Evolutionary conservation across 1,284 basidiomycete species (phyloP).

Genomic region (Tetrapyrgos nigripes): DNA sequence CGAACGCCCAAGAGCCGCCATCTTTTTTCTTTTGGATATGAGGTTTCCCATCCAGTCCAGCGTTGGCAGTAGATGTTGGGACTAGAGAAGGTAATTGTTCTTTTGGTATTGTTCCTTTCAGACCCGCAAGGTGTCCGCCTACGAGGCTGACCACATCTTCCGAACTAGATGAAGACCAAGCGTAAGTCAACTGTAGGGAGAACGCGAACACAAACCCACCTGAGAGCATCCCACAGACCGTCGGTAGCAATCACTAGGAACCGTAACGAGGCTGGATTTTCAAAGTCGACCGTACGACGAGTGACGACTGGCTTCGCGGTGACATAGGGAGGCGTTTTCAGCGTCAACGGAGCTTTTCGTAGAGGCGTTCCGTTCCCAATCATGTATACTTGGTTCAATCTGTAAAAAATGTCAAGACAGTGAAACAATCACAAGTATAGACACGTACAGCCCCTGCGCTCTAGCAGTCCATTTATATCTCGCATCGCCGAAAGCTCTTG

Average conservation of each 20-base stretch:
- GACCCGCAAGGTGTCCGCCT: conserved; percentile 80
- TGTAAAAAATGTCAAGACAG: conserved; percentile 30
- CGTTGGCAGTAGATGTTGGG: conserved; percentile 57
- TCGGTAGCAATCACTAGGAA: conserved; percentile 93
- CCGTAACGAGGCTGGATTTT: conserved; percentile 44
- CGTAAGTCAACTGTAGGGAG: not conserved
- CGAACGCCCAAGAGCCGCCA: conserved; percentile 78
- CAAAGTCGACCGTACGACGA: conserved; percentile 69
- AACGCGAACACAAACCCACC: conserved; percentile 29
- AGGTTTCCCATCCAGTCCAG: conserved; percentile 75
- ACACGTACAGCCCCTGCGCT: conserved; percentile 74
- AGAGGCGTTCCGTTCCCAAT: conserved; percentile 65
- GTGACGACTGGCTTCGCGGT: conserved; percentile 91
- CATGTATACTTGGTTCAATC: conserved; percentile 73
- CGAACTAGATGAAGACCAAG: conserved; percentile 54
- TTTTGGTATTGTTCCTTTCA: conserved; percentile 70
- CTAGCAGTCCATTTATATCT: conserved; percentile 89
- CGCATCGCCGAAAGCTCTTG: conserved; percentile 94
- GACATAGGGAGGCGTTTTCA: conserved; percentile 95
- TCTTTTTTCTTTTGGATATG: conserved; percentile 42
- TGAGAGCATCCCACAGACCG: conserved; percentile 94
- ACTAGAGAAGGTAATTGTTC: conserved; percentile 58
- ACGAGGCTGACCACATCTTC: conserved; percentile 94
- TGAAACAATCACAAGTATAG: conserved; percentile 7
- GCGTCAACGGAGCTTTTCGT: conserved; percentile 62